These are phyloP conservation scores for Eucalyptus tenuipes DNA, from an alignment of 345 rosid species.

Conservation along the genomic window DNA sequence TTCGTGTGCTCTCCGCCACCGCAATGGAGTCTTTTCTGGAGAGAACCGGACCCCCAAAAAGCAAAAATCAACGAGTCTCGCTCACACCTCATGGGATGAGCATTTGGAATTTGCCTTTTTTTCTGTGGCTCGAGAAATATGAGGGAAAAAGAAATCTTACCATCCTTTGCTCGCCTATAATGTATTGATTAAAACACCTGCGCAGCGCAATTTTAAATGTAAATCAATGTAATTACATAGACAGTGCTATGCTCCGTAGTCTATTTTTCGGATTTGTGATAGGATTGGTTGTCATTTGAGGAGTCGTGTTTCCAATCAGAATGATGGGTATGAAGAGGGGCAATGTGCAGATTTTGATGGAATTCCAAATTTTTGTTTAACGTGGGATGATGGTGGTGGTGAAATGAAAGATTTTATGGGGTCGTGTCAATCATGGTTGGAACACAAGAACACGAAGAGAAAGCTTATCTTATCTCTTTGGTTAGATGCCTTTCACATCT, in stretches of 20 bases:
- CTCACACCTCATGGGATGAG: background rate
- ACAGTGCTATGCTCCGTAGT: background rate
- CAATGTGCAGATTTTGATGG: background rate
- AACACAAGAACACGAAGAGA: background rate
- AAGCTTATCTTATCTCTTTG: background rate
- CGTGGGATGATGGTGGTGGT: background rate
- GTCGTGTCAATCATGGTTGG: background rate
- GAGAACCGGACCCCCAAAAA: background rate
- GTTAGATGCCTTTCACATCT: background rate
- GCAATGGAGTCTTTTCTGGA: background rate
- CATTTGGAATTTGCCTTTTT: background rate
- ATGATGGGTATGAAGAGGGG: background rate
- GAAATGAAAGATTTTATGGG: background rate
- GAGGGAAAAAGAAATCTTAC: background rate
- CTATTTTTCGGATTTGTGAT: accelerated
- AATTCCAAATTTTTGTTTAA: background rate
- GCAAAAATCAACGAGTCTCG: background rate
- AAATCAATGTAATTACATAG: background rate
- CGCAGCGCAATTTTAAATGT: background rate
- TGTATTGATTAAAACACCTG: background rate
- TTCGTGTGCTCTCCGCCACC: too few species aligned
- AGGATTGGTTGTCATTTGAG: background rate
- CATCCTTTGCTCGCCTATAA: background rate
- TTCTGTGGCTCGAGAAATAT: background rate
- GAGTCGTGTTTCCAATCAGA: background rate